phyloP scores from a whole-genome alignment of 2,329 filamentous ascomycete genomes.

The Colletotrichum zoysiae region DNA sequence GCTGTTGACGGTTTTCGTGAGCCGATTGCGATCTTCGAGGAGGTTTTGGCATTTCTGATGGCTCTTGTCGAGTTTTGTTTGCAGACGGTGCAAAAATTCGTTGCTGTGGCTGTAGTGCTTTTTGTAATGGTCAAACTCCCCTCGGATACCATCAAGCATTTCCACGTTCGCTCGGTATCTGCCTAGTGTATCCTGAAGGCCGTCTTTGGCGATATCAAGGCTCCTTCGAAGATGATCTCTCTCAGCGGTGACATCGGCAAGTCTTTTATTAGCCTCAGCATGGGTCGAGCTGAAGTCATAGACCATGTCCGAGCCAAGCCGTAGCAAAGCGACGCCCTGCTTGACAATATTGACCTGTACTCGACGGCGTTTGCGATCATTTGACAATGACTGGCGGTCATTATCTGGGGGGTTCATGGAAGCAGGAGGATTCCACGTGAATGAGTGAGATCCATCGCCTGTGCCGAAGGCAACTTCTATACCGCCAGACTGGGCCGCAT shows the following conservation, averaged over 20 bases:
- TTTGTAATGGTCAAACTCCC: not conserved
- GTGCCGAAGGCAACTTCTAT: not conserved
- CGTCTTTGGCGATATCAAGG: not conserved
- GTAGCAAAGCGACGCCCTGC: conserved; percentile 4
- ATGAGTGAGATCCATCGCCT: not conserved
- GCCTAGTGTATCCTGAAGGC: not conserved
- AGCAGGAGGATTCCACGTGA: conserved; percentile 8
- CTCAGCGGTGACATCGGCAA: conserved; percentile 2
- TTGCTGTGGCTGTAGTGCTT: not conserved
- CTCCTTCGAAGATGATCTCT: not conserved
- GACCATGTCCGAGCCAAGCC: conserved; percentile 13
- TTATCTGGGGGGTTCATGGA: not conserved
- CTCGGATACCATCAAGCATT: not conserved
- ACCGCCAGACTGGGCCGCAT: not conserved
- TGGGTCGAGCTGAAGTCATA: conserved; percentile 20
- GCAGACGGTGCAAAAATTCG: not conserved
- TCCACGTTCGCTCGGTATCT: not conserved
- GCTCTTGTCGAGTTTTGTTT: not conserved
- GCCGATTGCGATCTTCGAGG: not conserved
- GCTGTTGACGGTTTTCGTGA: not conserved
- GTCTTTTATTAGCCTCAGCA: conserved; percentile 13
- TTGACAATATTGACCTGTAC: conserved; percentile 27
- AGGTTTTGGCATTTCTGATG: not conserved
- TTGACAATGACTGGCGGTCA: not conserved
- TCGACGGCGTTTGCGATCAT: conserved; percentile 18